Evolutionary conservation across 2,329 filamentous ascomycete genomes (phyloP).

Genomic region (Pestalotiopsis sp.): DNA sequence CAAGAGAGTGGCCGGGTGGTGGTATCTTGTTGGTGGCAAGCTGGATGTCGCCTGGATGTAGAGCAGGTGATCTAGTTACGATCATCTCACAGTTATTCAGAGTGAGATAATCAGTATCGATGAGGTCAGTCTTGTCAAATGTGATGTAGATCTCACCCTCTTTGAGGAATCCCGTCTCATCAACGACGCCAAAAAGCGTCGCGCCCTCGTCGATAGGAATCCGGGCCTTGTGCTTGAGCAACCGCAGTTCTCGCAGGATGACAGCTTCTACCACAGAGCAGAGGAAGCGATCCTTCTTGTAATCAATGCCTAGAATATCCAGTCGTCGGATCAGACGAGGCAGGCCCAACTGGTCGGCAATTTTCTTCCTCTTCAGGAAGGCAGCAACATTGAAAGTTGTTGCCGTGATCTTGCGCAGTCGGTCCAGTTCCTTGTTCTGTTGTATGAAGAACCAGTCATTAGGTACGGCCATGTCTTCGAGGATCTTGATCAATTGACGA

Average conservation of each 20-base stretch:
- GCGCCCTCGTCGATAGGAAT: constrained; percentile 72
- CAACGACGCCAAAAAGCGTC: constrained; percentile 84
- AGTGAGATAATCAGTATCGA: constrained; percentile 28
- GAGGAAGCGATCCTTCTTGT: constrained; percentile 70
- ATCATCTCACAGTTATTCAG: constrained; percentile 51
- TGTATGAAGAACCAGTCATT: constrained; percentile 63
- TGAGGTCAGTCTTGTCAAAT: constrained; percentile 43
- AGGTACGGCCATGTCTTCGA: constrained; percentile 74
- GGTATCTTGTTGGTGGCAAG: constrained; percentile 65
- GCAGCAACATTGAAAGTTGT: constrained; percentile 63
- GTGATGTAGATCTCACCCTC: constrained; percentile 72
- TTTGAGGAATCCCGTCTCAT: constrained; percentile 71
- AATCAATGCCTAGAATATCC: constrained; percentile 61
- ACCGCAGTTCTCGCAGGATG: constrained; percentile 70
- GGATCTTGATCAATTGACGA: constrained; percentile 80
- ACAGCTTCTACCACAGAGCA: constrained; percentile 71
- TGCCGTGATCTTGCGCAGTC: constrained; percentile 61
- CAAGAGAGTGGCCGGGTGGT: constrained; percentile 60
- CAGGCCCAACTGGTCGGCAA: constrained; percentile 64
- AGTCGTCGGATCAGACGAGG: constrained; percentile 65
- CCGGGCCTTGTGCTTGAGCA: constrained; percentile 77
- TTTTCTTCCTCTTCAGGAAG: constrained; percentile 65
- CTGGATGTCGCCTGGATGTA: constrained; percentile 83
- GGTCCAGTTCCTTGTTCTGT: constrained; percentile 64
- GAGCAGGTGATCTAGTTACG: constrained; percentile 77